Evolutionary conservation across 2,329 filamentous ascomycete genomes (phyloP).

Genomic region (Neopestalotiopsis clavispora): DNA sequence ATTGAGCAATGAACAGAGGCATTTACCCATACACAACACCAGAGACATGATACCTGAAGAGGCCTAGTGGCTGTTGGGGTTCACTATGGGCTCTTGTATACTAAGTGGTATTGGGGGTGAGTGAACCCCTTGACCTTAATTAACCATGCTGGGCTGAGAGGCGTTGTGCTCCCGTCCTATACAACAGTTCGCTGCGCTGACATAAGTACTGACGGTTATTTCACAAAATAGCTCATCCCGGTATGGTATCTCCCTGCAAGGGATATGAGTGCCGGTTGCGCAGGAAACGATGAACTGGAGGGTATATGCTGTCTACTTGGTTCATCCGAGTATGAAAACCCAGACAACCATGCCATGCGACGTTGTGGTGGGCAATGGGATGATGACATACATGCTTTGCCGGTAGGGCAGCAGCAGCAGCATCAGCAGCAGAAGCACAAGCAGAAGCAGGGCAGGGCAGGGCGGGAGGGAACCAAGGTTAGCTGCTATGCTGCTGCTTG

Average conservation of each 20-base stretch:
- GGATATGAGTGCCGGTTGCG: too few relatives aligned
- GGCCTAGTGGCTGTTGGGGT: not conserved
- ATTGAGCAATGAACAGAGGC: not conserved
- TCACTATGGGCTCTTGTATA: not conserved
- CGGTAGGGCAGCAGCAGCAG: not conserved
- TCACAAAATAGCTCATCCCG: not conserved
- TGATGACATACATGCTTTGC: constrained; percentile 2
- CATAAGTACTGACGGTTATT: not conserved
- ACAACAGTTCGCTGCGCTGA: not conserved
- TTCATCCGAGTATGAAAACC: not conserved
- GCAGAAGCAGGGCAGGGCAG: not conserved
- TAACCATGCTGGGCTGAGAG: not conserved
- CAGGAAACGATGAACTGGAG: not conserved
- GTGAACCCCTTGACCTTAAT: not conserved
- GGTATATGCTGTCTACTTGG: not conserved
- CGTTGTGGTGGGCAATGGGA: not conserved
- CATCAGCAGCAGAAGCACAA: too few relatives aligned
- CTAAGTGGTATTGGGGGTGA: not conserved
- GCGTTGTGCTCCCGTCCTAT: not conserved
- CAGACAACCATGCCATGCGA: not conserved
- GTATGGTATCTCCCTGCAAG: too few relatives aligned
- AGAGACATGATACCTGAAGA: not conserved
- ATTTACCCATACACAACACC: not conserved
- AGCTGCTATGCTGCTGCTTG: not conserved
- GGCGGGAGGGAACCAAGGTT: not conserved